These are phyloP conservation scores for Pleurotus ostreatus DNA, from an alignment of 768 basidiomycete genomes.

Conservation along the genomic window DNA sequence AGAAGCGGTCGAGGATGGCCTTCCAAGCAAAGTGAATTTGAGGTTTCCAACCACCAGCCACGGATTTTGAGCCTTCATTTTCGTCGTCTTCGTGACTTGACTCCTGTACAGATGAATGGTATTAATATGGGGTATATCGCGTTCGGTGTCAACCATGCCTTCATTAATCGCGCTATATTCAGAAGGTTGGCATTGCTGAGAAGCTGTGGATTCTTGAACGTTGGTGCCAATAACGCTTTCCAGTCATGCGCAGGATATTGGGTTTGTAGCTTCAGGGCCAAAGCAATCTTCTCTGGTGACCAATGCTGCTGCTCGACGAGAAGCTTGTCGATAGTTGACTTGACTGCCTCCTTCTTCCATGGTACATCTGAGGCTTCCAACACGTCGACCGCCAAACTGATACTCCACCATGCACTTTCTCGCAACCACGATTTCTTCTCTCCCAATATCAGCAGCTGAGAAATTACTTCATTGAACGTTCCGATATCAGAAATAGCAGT, in stretches of 20 bases:
- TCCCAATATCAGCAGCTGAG: slow-evolving; percentile 62
- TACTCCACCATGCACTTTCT: slow-evolving; percentile 87
- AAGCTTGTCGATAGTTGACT: slow-evolving; percentile 43
- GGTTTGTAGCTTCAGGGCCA: slow-evolving; percentile 68
- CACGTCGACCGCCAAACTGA: slow-evolving; percentile 60
- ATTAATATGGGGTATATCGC: slow-evolving; percentile 10
- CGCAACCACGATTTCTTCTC: slow-evolving; percentile 87
- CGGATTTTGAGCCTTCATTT: slow-evolving; percentile 43
- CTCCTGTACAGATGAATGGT: slow-evolving; percentile 37
- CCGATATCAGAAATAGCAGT: slow-evolving; percentile 52
- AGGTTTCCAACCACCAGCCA: slow-evolving; percentile 74
- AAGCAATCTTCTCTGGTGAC: slow-evolving; percentile 87
- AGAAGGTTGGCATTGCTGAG: slow-evolving; percentile 71
- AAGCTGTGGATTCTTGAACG: slow-evolving; percentile 73
- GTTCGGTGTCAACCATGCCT: slow-evolving; percentile 43
- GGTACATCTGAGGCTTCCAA: slow-evolving; percentile 52
- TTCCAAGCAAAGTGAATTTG: slow-evolving; percentile 93
- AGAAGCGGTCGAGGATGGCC: slow-evolving; percentile 70
- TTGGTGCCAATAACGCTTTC: slow-evolving; percentile 58
- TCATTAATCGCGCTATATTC: slow-evolving; percentile 71
- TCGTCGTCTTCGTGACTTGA: slow-evolving; percentile 48
- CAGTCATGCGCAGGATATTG: slow-evolving; percentile 61
- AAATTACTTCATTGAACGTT: slow-evolving; percentile 56
- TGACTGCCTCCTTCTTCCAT: slow-evolving; percentile 70
- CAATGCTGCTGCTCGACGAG: slow-evolving; percentile 58